Evolutionary conservation across 169 alveolate species (phyloP), one percentile per base, ranked within the genome.

Genomic region (Plasmodium reichenowi): DNA sequence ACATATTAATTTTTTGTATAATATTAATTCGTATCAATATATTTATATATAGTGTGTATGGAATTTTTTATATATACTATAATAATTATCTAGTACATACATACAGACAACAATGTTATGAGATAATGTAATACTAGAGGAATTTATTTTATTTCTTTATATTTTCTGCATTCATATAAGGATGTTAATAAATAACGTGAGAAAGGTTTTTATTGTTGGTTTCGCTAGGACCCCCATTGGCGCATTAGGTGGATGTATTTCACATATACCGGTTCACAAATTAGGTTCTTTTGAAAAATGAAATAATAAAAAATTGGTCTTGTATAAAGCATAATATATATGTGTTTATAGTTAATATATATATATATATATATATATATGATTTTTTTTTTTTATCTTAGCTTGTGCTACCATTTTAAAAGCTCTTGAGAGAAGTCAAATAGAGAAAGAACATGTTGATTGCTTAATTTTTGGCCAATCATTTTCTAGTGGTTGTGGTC

Each of bases 381-480:
- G 17, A 20, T n/a, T 59, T 60, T 6, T 7, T 68, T 38, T 68
- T 32, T 22, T 43, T 63, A 22, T 20, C 32, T 12, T 8, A 83
- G 91, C 91, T 63, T 32, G 29, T 29, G 47, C 91, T 58, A 58
- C 91, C 6, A 83, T 83, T 24, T 68, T 83, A 72, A 90, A 90
- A 22, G 93, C 94, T 56, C 66, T 93, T 13, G 92, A 72, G 64
- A 59, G 76, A 52, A 88, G 95, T 20, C 78, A 87, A 64, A 60
- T 73, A 26, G 74, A 83, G 38, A 68, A 71, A 17, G 88, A 93
- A 7, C 26, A 47, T 1, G 47, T 93, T 12, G 95, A 93, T 47
- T 72, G 67, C 15, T 48, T 93, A 24, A 72, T 93, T 47, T 72
- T 93, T 68, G 92, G 94, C 6, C 95, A 93, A 66, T 93, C 93